Conservation (phyloP, 2,329 filamentous ascomycete species). For the Calonectria ilicicola region DNA sequence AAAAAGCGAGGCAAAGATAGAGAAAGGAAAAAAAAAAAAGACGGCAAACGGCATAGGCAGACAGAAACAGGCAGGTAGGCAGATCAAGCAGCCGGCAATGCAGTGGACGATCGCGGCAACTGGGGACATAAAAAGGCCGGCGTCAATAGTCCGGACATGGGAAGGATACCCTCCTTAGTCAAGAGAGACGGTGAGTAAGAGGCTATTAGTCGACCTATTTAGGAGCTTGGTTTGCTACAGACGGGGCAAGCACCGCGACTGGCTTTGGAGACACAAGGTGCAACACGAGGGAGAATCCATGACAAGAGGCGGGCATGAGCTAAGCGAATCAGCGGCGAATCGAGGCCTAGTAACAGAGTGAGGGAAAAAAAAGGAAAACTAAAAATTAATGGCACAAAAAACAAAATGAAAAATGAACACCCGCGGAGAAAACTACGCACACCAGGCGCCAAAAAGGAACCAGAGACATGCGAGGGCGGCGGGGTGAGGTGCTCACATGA, state of each 20-base stretch:
- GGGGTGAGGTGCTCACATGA: constrained; percentile 34
- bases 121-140: background rate
- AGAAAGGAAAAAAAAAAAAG: background rate
- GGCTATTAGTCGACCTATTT: background rate
- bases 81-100: background rate
- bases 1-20: background rate
- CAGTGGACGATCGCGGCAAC: background rate
- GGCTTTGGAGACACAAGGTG: background rate
- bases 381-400: background rate
- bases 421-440: background rate
- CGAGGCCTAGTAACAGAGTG: background rate
- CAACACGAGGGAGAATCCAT: background rate
- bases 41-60: background rate
- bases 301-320: background rate
- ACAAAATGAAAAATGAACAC: background rate
- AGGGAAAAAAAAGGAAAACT: background rate
- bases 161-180: background rate
- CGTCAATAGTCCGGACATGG: background rate
- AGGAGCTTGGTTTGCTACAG: background rate
- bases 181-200: constrained; percentile 3
- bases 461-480: constrained; percentile 22
- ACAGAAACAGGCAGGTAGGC: background rate
- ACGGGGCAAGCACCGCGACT: background rate
- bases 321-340: background rate
- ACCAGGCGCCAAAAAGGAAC: background rate